These are phyloP conservation scores for Cladosporium sp. DNA, from an alignment of 2,329 filamentous ascomycete genomes.

Conservation along the genomic window DNA sequence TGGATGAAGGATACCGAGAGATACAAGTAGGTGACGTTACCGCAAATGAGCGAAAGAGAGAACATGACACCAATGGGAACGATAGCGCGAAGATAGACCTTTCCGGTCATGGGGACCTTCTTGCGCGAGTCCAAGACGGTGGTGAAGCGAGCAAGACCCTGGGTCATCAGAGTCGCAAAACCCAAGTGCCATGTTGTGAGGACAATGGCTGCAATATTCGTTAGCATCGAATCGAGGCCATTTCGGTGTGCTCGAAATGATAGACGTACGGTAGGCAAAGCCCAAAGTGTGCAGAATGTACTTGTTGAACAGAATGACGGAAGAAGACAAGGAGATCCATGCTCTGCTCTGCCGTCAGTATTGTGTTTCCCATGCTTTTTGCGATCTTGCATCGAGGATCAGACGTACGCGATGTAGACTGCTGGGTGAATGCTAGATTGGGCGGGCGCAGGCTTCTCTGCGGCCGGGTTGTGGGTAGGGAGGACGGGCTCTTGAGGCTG, in stretches of 20 bases:
- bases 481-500: slow-evolving; percentile 57
- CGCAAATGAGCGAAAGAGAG: slow-evolving; percentile 92
- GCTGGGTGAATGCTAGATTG: slow-evolving; percentile 69
- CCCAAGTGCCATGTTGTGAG: slow-evolving; percentile 93
- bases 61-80: slow-evolving; percentile 95
- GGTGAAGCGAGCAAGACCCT: slow-evolving; percentile 86
- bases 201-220: slow-evolving; percentile 58
- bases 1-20: slow-evolving; percentile 96
- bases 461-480: slow-evolving; percentile 73
- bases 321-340: slow-evolving; percentile 90
- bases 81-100: slow-evolving; percentile 87
- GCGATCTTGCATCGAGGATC: slow-evolving; percentile 43
- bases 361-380: slow-evolving; percentile 26
- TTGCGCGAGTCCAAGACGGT: slow-evolving; percentile 88
- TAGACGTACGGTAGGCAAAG: slow-evolving; percentile 57
- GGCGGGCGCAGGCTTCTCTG: slow-evolving; percentile 64
- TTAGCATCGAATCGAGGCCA: slow-evolving; percentile 31
- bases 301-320: slow-evolving; percentile 99
- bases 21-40: slow-evolving; percentile 93
- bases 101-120: slow-evolving; percentile 94
- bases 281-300: slow-evolving; percentile 83
- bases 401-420: slow-evolving; percentile 70
- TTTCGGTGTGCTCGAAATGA: background rate
- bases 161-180: slow-evolving; percentile 92
- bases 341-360: slow-evolving; percentile 49